phyloP scores from a whole-genome alignment of 139 green algal species.

The Choricystis sp. region DNA sequence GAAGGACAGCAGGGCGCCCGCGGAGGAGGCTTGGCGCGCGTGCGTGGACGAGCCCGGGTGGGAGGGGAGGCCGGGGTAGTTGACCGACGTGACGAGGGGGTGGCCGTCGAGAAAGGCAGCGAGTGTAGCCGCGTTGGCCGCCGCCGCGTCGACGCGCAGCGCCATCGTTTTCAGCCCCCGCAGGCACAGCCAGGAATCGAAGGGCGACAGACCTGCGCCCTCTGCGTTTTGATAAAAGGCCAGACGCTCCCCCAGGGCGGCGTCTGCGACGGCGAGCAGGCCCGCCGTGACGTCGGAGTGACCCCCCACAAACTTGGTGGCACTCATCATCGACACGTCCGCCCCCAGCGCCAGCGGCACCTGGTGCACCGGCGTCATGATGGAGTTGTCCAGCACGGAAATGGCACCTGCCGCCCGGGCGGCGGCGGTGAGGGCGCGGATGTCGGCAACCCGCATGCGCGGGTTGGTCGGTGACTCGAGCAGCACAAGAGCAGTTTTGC shows the following conservation, averaged over 20 bases:
- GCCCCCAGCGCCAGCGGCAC: constrained; percentile 67
- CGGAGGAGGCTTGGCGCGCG: constrained; percentile 35
- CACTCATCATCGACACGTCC: constrained; percentile 94
- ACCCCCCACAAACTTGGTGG: constrained; percentile 92
- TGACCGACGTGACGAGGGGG: constrained; percentile 65
- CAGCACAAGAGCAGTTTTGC: constrained; percentile 79
- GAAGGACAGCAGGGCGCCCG: constrained; percentile 70
- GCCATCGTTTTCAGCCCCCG: constrained; percentile 95
- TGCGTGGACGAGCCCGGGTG: constrained; percentile 42
- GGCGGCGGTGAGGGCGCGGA: constrained; percentile 19
- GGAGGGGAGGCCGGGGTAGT: constrained; percentile 67
- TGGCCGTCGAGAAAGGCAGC: constrained; percentile 67
- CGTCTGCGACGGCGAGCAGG: constrained; percentile 64
- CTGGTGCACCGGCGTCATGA: constrained; percentile 79
- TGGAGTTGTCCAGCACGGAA: constrained; percentile 89
- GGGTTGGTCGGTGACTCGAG: constrained; percentile 98
- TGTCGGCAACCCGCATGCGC: constrained; percentile 91
- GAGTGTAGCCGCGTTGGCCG: constrained; percentile 45
- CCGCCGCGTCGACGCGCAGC: constrained; percentile 78
- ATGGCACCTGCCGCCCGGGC: constrained; percentile 65
- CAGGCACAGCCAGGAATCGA: constrained; percentile 93
- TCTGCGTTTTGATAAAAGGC: constrained; percentile 91
- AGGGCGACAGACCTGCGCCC: constrained; percentile 66
- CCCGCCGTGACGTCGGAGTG: constrained; percentile 89
- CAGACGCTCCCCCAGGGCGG: constrained; percentile 56